Conservation (phyloP, 2,329 filamentous ascomycete species). For the Alternaria sp. region DNA sequence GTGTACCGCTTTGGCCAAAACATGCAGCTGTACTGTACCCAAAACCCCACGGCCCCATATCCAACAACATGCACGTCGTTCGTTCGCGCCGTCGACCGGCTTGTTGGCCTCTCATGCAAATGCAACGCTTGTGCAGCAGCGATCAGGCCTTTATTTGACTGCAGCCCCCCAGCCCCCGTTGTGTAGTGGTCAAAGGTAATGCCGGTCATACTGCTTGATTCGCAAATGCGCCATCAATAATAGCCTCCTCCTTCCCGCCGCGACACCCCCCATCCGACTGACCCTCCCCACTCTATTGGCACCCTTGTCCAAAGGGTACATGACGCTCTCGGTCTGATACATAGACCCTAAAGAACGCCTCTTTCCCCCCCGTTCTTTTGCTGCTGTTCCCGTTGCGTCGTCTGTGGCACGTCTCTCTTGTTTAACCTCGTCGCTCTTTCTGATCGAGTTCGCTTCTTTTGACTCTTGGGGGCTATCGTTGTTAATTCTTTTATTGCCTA, state of each 20-base stretch:
- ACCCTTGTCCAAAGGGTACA: constrained; percentile 13
- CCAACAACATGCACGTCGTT: constrained; percentile 10
- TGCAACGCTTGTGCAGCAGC: constrained; percentile 12
- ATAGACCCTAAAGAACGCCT: constrained; percentile 14
- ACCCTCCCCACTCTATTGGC: constrained; percentile 11
- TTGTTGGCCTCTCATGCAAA: constrained; percentile 9
- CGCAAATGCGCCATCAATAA: constrained; percentile 20
- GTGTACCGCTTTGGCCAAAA: constrained; percentile 17
- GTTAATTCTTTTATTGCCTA: constrained; percentile 15
- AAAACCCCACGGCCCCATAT: constrained; percentile 7
- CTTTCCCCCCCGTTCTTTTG: constrained; percentile 5
- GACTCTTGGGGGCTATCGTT: constrained; percentile 17
- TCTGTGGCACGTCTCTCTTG: constrained; percentile 27
- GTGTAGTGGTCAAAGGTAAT: constrained; percentile 8
- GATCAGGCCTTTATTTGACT: constrained; percentile 12
- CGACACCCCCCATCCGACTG: constrained; percentile 5
- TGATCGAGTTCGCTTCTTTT: constrained; percentile 21
- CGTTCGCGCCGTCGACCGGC: constrained; percentile 3
- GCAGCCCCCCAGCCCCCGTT: constrained; percentile 4
- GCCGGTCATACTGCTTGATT: constrained; percentile 18
- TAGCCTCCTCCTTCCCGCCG: constrained; percentile 12
- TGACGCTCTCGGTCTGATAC: constrained; percentile 16
- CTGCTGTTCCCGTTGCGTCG: constrained; percentile 7
- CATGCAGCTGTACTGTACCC: constrained; percentile 13
- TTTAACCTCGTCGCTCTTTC: constrained; percentile 39